Conservation (phyloP, 768 basidiomycete species). For the Clavulina sp. region DNA sequence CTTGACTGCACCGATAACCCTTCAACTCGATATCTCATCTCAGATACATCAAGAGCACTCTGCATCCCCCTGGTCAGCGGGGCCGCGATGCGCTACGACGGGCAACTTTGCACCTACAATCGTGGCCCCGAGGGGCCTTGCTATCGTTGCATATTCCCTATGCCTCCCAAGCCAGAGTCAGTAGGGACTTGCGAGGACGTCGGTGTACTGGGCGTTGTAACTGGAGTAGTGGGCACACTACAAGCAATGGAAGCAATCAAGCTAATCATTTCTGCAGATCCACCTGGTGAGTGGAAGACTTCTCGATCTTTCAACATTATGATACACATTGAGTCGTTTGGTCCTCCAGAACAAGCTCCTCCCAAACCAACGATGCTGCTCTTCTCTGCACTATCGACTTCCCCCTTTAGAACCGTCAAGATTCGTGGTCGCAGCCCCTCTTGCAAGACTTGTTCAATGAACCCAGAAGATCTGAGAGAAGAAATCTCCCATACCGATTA, state of each 20-base stretch:
- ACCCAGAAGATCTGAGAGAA: conserved; percentile 24
- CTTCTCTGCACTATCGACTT: conserved; percentile 48
- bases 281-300: not conserved
- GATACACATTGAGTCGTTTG: not conserved
- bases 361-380: conserved; percentile 40
- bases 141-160: conserved; percentile 86
- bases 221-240: conserved; percentile 74
- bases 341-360: not conserved
- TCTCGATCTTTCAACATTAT: not conserved
- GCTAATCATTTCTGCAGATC: conserved; percentile 26
- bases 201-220: conserved; percentile 76
- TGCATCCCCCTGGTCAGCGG: conserved; percentile 79
- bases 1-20: conserved; percentile 93
- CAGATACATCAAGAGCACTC: conserved; percentile 62
- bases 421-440: conserved; percentile 50
- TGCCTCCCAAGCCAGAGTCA: conserved; percentile 44
- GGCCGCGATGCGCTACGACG: conserved; percentile 75
- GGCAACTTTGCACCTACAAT: conserved; percentile 66
- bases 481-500: conserved; percentile 51
- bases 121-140: conserved; percentile 51
- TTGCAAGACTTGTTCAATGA: conserved; percentile 59
- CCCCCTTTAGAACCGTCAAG: conserved; percentile 70
- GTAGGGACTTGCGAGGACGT: conserved; percentile 72
- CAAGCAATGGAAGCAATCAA: conserved; percentile 85
- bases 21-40: conserved; percentile 81